These are phyloP conservation scores for Cladobotryum mycophilum DNA, from an alignment of 2,329 filamentous ascomycete genomes.

Conservation along the genomic window DNA sequence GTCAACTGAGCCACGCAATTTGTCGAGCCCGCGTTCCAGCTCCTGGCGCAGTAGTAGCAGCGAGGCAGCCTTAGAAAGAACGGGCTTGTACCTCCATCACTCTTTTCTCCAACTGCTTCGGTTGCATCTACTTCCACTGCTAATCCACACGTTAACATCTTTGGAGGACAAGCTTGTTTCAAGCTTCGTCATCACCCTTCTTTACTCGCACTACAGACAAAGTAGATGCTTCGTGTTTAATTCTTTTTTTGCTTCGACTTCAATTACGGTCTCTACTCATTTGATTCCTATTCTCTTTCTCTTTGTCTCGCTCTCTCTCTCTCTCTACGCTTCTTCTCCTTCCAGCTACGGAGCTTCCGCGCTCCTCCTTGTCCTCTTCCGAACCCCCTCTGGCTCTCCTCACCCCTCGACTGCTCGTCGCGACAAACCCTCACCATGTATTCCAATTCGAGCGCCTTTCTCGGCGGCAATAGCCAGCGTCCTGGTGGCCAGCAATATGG, in stretches of 20 bases:
- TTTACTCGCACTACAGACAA: not conserved
- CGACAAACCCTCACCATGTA: conserved; percentile 57
- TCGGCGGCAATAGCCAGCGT: conserved; percentile 71
- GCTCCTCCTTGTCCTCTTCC: conserved; percentile 16
- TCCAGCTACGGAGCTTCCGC: conserved; percentile 19
- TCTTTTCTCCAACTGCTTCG: not conserved
- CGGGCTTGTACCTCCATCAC: not conserved
- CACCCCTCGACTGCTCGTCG: too few relatives aligned
- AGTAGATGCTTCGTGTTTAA: conserved; percentile 2
- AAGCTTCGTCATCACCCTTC: conserved; percentile 14
- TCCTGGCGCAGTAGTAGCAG: not conserved
- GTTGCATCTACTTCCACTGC: not conserved
- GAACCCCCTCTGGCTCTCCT: not conserved
- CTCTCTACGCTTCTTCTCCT: conserved; percentile 5
- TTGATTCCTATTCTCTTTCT: not conserved
- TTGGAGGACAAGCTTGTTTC: conserved; percentile 8
- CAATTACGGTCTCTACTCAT: conserved; percentile 8
- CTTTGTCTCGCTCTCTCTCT: not conserved
- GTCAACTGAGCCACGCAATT: conserved; percentile 13
- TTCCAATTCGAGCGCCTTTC: conserved; percentile 78
- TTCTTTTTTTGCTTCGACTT: conserved; percentile 2
- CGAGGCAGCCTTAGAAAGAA: not conserved
- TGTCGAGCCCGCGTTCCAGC: conserved; percentile 9
- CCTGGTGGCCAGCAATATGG: conserved; percentile 60
- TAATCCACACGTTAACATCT: conserved; percentile 7